Percentiles rank a stretch among this genome's conserved stretches.
phyloP scores from a whole-genome alignment of 2,329 filamentous ascomycete genomes.

The Fusarium sp. region DNA sequence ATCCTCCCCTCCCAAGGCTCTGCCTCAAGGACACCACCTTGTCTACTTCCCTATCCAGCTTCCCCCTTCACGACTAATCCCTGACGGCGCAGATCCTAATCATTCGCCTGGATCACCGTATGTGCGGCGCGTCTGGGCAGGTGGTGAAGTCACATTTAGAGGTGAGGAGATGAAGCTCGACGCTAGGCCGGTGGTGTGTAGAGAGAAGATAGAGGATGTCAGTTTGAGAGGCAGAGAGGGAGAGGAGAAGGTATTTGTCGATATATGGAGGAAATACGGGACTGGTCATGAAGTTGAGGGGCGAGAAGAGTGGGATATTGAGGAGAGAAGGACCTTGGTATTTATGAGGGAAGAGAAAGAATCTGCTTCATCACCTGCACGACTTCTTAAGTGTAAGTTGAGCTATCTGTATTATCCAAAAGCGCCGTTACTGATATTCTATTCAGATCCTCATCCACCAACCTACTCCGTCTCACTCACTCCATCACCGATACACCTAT shows the following conservation, averaged over 20 bases:
- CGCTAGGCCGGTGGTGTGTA: constrained; percentile 56
- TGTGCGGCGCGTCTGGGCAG: constrained; percentile 87
- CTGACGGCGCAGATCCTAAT: constrained; percentile 86
- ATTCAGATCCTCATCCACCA: constrained; percentile 51
- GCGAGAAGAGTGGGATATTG: constrained; percentile 50
- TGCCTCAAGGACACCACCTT: constrained; percentile 81
- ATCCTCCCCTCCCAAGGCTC: constrained; percentile 45
- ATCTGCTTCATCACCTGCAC: constrained; percentile 20
- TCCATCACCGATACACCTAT: constrained; percentile 79
- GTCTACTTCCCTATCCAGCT: constrained; percentile 86
- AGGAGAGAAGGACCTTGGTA: constrained; percentile 64
- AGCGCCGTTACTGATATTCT: not conserved
- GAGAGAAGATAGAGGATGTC: constrained; percentile 59
- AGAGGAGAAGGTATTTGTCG: constrained; percentile 63
- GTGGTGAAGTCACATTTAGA: constrained; percentile 75
- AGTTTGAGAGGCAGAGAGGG: constrained; percentile 49
- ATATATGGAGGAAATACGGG: constrained; percentile 62
- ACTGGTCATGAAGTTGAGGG: constrained; percentile 38
- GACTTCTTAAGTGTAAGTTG: constrained; percentile 48
- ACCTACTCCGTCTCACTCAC: constrained; percentile 64
- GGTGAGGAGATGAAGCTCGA: constrained; percentile 52
- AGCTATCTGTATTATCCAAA: not conserved
- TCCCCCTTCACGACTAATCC: constrained; percentile 70
- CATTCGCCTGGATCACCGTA: constrained; percentile 82
- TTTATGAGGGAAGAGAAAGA: constrained; percentile 59